Base-by-base conservation (phyloP, 1,284 basidiomycete genomes). In the Leccinum pachyderme region DNA sequence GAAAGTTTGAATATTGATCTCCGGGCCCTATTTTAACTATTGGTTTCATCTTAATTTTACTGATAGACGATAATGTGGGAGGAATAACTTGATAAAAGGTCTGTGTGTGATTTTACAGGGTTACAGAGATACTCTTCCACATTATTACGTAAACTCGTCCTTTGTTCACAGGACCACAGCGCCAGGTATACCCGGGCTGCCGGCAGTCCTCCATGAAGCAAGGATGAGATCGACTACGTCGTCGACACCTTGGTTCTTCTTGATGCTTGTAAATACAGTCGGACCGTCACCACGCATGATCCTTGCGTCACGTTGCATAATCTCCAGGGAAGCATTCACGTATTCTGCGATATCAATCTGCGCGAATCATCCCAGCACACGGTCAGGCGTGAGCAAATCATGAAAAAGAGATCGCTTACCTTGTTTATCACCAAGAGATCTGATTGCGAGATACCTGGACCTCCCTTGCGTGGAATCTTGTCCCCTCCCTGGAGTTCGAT, bases 391-490 rank as follows among this genome's bases (percentile, higher is more conserved):
- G 27, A 7, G 33, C 22, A 31, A 11, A 52, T 51, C 15, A 18
- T 47, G 46, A 51, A 50, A 33, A 24, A 31, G n/a, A 52, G 7
- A 55, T 39, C 29, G 4, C 73, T 57, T 47, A 88, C 93, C 81
- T 98, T 98, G 80, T 99, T 99, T 66, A 99, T 86, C 27, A 99
- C 86, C 49, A 99, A 77, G 32, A 99, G 78, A 75, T 99, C 96
- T 2, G 93, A 95, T 70, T 96, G 91, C 2, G 93, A 94, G 63
- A 98, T 96, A 12, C 96, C 96, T 2, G 96, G 96, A 1, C 96
- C 96, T 6, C 97, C 96, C 77, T 99, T 99, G 31, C 96, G 81
- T 9, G 96, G 96, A 59, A 99, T 96, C 75, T 99, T 99, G 76
- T 99, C 97, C 0, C 96, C 96, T 27, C 96, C 96, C 77, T 90